Evolutionary conservation across 1,284 basidiomycete species (phyloP).

Genomic region (Rhodotorula sp.): DNA sequence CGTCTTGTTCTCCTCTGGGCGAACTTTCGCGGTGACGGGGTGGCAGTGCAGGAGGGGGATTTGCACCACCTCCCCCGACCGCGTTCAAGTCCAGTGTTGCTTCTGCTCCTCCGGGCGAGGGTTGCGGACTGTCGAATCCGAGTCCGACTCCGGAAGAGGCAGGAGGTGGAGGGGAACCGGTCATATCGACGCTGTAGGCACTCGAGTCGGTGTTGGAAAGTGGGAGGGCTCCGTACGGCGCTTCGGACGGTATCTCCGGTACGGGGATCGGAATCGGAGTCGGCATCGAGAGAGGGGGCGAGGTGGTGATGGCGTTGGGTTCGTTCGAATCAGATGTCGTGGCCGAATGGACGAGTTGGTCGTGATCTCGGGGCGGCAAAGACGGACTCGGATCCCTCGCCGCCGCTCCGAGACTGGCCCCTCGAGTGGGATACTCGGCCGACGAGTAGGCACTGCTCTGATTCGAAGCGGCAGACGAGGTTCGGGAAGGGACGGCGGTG

Average conservation of each 20-base stretch:
- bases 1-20: neutral
- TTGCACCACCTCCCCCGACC: too few species aligned
- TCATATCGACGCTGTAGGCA: neutral
- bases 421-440: neutral
- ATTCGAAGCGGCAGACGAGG: neutral
- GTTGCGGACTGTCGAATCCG: neutral
- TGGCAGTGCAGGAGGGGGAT: neutral
- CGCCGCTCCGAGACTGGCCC: neutral
- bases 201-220: neutral
- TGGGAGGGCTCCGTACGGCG: neutral
- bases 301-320: neutral
- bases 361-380: neutral
- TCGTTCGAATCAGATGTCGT: neutral
- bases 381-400: neutral
- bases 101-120: neutral
- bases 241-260: neutral
- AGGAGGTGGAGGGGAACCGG: neutral
- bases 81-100: neutral
- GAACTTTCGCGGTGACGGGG: neutral
- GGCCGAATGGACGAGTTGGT: neutral
- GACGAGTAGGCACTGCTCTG: neutral
- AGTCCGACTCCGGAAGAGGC: neutral
- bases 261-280: neutral
- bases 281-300: neutral
- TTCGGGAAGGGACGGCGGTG: neutral